phyloP scores from a whole-genome alignment of 371 early-diverging fungal genomes.

The Parasitella parasitica region DNA sequence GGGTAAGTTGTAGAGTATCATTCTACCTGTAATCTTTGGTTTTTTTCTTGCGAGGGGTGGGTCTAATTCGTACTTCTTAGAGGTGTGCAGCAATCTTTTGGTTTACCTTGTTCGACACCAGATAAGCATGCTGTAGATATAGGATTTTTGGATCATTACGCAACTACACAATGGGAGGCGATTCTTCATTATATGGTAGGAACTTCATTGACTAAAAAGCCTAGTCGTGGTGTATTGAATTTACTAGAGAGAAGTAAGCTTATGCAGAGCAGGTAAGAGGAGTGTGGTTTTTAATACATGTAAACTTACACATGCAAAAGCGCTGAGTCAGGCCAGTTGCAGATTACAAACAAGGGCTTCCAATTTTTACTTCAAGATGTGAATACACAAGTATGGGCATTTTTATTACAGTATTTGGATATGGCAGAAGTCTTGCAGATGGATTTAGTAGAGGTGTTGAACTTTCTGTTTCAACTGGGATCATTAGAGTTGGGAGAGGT shows the following conservation, averaged over 20 bases:
- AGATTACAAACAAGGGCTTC: constrained; percentile 94
- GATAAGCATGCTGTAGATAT: constrained; percentile 73
- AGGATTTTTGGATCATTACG: constrained; percentile 76
- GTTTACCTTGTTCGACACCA: constrained; percentile 63
- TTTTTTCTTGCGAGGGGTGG: no score
- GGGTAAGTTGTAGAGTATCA: no score
- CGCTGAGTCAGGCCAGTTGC: constrained; percentile 23
- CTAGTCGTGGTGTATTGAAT: constrained; percentile 75
- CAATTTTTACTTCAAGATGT: constrained; percentile 94
- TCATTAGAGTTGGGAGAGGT: constrained; percentile 87
- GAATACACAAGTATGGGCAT: constrained; percentile 93
- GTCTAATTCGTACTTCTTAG: constrained; percentile 29
- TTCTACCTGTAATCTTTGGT: no score
- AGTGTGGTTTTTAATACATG: not conserved
- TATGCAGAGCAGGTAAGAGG: constrained; percentile 63
- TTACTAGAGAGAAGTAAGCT: constrained; percentile 75
- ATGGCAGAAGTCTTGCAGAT: constrained; percentile 84
- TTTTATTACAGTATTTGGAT: constrained; percentile 89
- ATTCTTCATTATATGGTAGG: constrained; percentile 96
- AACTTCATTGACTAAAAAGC: constrained; percentile 66
- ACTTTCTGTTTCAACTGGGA: constrained; percentile 89
- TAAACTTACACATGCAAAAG: not conserved
- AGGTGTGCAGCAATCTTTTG: constrained; percentile 83
- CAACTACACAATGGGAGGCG: constrained; percentile 87
- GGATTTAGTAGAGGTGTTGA: constrained; percentile 91